Conservation (phyloP, 352 stramenopile genomes). For the Phytophthora gonapodyides region DNA sequence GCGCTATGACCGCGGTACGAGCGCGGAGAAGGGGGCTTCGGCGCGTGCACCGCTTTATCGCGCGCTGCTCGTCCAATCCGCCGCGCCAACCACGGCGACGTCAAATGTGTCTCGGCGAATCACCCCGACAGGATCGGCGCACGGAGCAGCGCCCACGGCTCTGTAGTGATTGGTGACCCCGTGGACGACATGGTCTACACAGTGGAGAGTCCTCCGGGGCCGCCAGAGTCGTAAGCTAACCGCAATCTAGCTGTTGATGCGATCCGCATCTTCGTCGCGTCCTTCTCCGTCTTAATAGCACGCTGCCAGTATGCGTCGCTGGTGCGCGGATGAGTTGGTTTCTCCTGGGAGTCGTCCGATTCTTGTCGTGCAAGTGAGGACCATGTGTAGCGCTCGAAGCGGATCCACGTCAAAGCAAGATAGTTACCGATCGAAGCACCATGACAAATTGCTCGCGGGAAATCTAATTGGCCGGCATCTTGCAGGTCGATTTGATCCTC, state of each 20-base stretch:
- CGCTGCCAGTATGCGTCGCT: too few species aligned
- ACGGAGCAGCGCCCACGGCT: constrained; percentile 12
- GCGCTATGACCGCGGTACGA: constrained; percentile 2
- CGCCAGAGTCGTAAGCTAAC: too few species aligned
- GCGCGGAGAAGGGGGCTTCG: neutral
- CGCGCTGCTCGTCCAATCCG: constrained; percentile 10
- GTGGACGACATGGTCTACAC: constrained; percentile 9
- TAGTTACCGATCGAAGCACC: constrained; percentile 6
- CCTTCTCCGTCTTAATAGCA: too few species aligned
- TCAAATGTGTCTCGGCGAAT: constrained; percentile 16
- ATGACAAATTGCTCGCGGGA: neutral
- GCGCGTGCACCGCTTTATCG: constrained; percentile 8
- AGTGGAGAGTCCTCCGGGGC: neutral
- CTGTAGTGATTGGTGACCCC: constrained; percentile 10
- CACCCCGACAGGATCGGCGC: constrained; percentile 1
- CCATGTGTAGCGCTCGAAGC: neutral
- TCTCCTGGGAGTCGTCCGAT: neutral
- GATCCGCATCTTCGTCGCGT: too few species aligned
- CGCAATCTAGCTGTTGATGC: constrained; percentile 3
- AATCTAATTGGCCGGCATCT: constrained; percentile 11
- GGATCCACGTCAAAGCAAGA: neutral
- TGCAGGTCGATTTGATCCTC: constrained; percentile 7
- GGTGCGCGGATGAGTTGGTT: too few species aligned
- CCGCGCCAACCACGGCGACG: constrained; percentile 5
- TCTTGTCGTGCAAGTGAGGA: neutral